Conservation (phyloP, 805 yeast species). For the Dipodascus geniculatus region DNA sequence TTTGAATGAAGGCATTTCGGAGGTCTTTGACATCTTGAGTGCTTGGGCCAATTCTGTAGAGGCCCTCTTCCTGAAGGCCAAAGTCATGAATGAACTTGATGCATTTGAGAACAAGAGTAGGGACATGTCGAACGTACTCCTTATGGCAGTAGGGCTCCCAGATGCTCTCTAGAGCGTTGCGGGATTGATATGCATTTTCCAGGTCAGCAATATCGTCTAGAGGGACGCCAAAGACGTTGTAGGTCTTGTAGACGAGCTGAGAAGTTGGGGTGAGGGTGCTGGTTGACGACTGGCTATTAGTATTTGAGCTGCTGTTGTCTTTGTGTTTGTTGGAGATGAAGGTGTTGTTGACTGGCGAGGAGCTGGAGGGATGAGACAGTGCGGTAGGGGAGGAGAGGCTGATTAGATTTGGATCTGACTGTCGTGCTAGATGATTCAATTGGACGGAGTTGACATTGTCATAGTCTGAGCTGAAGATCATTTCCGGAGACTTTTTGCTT, state of each 20-base stretch:
- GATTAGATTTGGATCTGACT: too few relatives aligned
- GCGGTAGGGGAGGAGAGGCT: too few relatives aligned
- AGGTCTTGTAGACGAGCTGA: background rate
- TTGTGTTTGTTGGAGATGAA: too few relatives aligned
- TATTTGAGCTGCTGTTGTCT: too few relatives aligned
- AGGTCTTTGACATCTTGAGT: constrained; percentile 15
- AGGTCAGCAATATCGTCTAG: constrained; percentile 11
- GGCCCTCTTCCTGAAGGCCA: constrained; percentile 23
- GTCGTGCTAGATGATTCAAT: background rate
- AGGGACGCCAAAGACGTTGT: constrained; percentile 13
- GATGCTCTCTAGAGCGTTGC: constrained; percentile 4
- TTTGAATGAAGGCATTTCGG: constrained; percentile 11
- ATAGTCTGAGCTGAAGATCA: background rate
- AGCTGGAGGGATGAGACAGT: too few relatives aligned
- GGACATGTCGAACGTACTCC: constrained; percentile 9
- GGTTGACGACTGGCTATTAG: too few relatives aligned
- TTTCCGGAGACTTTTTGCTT: background rate
- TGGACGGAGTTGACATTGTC: background rate
- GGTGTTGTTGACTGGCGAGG: too few relatives aligned
- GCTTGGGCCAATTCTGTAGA: constrained; percentile 22
- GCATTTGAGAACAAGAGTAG: constrained; percentile 12
- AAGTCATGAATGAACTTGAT: constrained; percentile 13
- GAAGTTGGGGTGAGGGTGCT: too few relatives aligned
- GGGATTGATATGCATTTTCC: constrained; percentile 4
- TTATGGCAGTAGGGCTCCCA: constrained; percentile 8